phyloP scores from a whole-genome alignment of 2,329 filamentous ascomycete genomes.

The Aureobasidium sp. region DNA sequence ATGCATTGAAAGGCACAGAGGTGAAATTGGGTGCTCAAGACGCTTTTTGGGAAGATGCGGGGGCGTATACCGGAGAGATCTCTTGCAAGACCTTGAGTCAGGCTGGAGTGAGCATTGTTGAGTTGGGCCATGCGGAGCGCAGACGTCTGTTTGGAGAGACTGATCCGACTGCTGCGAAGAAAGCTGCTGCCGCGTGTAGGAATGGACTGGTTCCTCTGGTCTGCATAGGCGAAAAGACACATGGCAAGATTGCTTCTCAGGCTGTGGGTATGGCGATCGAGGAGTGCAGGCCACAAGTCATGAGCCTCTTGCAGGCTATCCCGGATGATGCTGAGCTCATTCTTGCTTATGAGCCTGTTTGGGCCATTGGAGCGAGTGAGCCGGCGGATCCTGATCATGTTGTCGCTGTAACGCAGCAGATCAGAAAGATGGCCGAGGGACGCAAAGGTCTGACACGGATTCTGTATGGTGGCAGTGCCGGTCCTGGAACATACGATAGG shows the following conservation, averaged over 20 bases:
- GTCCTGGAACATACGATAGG: conserved; percentile 65
- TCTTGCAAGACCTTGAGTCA: conserved; percentile 61
- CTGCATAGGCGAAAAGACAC: conserved; percentile 68
- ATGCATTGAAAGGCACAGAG: conserved; percentile 43
- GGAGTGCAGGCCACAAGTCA: conserved; percentile 62
- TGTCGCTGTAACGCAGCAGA: conserved; percentile 58
- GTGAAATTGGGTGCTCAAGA: conserved; percentile 71
- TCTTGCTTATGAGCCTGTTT: conserved; percentile 81
- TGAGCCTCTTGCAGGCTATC: conserved; percentile 54
- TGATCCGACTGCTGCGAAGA: conserved; percentile 59
- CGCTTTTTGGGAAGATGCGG: conserved; percentile 60
- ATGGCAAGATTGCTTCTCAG: conserved; percentile 37
- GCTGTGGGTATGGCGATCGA: conserved; percentile 53
- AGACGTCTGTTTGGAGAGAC: conserved; percentile 66
- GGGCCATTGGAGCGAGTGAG: conserved; percentile 72
- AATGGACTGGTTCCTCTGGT: conserved; percentile 71
- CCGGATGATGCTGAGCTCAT: conserved; percentile 60
- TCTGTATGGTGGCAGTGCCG: conserved; percentile 76
- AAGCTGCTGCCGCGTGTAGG: conserved; percentile 60
- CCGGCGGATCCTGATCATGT: conserved; percentile 70
- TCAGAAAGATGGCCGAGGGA: conserved; percentile 49
- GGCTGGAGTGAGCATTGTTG: conserved; percentile 64
- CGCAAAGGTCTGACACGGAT: conserved; percentile 58
- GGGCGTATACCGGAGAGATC: conserved; percentile 72
- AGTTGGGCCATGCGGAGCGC: conserved; percentile 76